phyloP scores from a whole-genome alignment of 1,284 basidiomycete genomes.

The Heterobasidion occidentale region DNA sequence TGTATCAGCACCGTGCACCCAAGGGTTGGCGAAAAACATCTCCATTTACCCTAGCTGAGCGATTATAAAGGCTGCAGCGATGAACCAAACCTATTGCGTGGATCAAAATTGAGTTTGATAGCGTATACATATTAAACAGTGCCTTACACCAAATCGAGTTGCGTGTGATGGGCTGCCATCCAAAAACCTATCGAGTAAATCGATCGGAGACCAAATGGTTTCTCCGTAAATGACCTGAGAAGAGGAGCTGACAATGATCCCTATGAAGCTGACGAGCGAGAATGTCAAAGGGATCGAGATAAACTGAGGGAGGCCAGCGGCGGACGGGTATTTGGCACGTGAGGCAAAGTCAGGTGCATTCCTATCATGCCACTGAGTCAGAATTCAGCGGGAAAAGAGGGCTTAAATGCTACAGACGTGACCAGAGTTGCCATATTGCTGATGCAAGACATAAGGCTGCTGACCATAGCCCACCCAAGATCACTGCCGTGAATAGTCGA shows the following conservation, averaged over 20 bases:
- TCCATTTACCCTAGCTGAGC: constrained; percentile 42
- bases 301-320: constrained; percentile 66
- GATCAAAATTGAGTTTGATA: neutral
- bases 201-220: constrained; percentile 76
- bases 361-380: constrained; percentile 22
- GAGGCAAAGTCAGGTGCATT: constrained; percentile 79
- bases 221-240: constrained; percentile 73
- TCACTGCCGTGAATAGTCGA: constrained; percentile 60
- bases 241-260: constrained; percentile 78
- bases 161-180: constrained; percentile 54
- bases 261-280: constrained; percentile 74
- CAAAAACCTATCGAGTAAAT: constrained; percentile 63
- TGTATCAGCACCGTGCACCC: constrained; percentile 1
- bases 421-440: constrained; percentile 75
- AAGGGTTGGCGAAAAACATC: constrained; percentile 2
- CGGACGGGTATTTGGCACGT: constrained; percentile 58
- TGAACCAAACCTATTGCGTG: constrained; percentile 55
- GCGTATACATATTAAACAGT: neutral
- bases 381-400: constrained; percentile 8
- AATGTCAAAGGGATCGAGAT: constrained; percentile 72
- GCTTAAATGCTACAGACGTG: constrained; percentile 32
- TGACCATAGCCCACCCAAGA: constrained; percentile 76
- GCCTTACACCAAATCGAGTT: constrained; percentile 57
- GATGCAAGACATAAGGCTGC: constrained; percentile 71
- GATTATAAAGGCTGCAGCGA: constrained; percentile 67